Evolutionary conservation across 1,284 basidiomycete species (phyloP).

Genomic region (Acaromyces ingoldii): DNA sequence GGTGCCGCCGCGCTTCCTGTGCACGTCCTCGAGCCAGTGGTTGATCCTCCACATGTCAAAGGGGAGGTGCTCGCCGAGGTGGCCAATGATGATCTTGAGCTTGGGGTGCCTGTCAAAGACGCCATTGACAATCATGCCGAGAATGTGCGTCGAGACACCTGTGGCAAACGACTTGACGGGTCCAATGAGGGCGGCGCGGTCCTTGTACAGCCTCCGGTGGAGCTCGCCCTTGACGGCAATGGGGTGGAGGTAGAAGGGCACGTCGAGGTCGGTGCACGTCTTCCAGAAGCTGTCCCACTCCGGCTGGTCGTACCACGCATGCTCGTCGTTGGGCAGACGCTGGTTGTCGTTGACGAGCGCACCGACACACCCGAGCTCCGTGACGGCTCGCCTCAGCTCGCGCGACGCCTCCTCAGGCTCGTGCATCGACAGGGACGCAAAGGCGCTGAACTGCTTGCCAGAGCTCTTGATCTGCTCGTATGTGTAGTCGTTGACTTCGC

Average conservation of each 20-base stretch:
- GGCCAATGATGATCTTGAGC: slow-evolving; percentile 52
- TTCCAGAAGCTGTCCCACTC: too few species aligned
- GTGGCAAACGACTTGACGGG: slow-evolving; percentile 50
- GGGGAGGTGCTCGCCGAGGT: slow-evolving; percentile 51
- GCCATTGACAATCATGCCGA: slow-evolving; percentile 51
- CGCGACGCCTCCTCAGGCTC: slow-evolving; percentile 45
- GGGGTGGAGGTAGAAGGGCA: slow-evolving; percentile 51
- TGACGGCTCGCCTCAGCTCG: slow-evolving; percentile 46
- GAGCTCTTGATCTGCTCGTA: slow-evolving; percentile 39
- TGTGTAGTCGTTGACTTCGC: slow-evolving; percentile 39
- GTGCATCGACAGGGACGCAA: slow-evolving; percentile 50
- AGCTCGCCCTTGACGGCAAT: slow-evolving; percentile 48
- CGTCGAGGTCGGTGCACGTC: slow-evolving; percentile 48
- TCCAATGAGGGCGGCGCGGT: slow-evolving; percentile 47
- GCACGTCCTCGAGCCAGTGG: slow-evolving; percentile 50
- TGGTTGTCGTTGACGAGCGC: too few species aligned
- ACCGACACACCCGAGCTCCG: too few species aligned
- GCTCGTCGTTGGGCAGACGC: too few species aligned
- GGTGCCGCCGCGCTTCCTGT: slow-evolving; percentile 34
- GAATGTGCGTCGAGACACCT: slow-evolving; percentile 47
- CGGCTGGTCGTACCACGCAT: too few species aligned
- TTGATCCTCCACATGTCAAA: slow-evolving; percentile 51
- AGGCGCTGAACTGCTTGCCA: slow-evolving; percentile 47
- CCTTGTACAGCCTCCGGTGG: slow-evolving; percentile 45
- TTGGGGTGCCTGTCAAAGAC: slow-evolving; percentile 52